Evolutionary conservation across 768 basidiomycete genomes (phyloP).

Genomic region (Rickenella mellea): DNA sequence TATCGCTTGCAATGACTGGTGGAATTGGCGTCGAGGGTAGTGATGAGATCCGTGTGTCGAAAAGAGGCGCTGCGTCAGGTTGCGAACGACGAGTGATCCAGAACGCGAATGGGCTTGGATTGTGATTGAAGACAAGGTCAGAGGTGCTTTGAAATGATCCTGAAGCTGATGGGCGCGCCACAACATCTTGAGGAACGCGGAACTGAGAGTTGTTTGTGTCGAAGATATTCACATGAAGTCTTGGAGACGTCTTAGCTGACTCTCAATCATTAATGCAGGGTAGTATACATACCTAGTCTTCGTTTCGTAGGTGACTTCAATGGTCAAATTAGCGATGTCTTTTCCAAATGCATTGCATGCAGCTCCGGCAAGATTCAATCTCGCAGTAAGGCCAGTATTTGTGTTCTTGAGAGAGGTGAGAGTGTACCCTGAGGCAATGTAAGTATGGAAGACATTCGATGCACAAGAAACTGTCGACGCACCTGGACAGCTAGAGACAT

Average conservation of each 20-base stretch:
- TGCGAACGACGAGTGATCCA: conserved; percentile 68
- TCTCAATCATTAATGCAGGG: neutral
- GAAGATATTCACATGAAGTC: conserved; percentile 60
- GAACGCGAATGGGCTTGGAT: conserved; percentile 60
- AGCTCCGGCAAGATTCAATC: conserved; percentile 40
- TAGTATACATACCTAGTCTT: conserved; percentile 29
- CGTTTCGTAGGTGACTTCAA: conserved; percentile 60
- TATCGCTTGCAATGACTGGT: conserved; percentile 41
- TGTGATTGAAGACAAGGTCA: conserved; percentile 64
- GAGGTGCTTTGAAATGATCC: conserved; percentile 29
- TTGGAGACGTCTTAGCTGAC: conserved; percentile 12
- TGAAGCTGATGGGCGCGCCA: conserved; percentile 29
- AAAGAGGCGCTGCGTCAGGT: conserved; percentile 45
- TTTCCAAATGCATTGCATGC: conserved; percentile 59
- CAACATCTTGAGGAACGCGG: conserved; percentile 47
- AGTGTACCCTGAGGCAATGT: conserved; percentile 37
- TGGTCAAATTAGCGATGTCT: conserved; percentile 48
- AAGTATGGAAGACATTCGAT: neutral
- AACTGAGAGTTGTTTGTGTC: conserved; percentile 57
- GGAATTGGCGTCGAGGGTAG: conserved; percentile 51
- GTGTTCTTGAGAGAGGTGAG: conserved; percentile 35
- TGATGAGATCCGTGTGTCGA: conserved; percentile 59
- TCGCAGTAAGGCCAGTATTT: conserved; percentile 41
- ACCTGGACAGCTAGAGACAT: conserved; percentile 24
- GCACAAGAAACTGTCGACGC: neutral